Base-by-base conservation (phyloP, 805 yeast species). In the Saccharomycopsis sp. region DNA sequence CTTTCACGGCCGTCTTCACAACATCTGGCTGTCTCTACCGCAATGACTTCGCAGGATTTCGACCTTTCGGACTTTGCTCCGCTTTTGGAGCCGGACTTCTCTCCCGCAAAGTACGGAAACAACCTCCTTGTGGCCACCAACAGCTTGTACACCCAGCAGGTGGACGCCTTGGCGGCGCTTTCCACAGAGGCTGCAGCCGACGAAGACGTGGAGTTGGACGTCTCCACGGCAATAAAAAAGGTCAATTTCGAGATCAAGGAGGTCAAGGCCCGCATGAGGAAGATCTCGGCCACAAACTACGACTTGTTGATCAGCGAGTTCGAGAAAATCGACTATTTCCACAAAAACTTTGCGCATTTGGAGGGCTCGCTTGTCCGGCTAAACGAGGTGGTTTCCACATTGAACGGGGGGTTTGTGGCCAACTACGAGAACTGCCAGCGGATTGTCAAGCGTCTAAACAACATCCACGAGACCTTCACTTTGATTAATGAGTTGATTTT, bases 201-300 rank as follows among this genome's bases (percentile, higher is more conserved):
- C 9, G 5, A 29, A 9, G 59, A 51, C 14, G 54, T 9, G 54
- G 77, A 71, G 55, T 62, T 77, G n/a, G 80, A 77, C 60, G 61
- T 76, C n/a, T 65, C 64, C 3, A 77, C 79, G 0, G 70, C 79
- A 3, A 69, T 71, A 37, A 77, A 77, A 56, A 74, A 70, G 63
- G 67, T 76, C 51, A 71, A 67, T 51, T 77, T 76, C 61, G 78
- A 74, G 61, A 65, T 72, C 12, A 70, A 71, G 51, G 80, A 76
- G 62, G 73, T 75, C 55, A 72, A 74, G 56, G 68, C 69, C 59
- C 66, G 77, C 51, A 75, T 75, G 73, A 63, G 64, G 20, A 56
- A 63, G 23, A 67, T 75, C n/a, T 65, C 78, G 4, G 64, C 71
- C 1, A 59, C 61, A 16, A 69, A 75, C 63, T 70, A 74, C 63